These are phyloP conservation scores for Lepidium aucheri DNA, from an alignment of 345 rosid species.

Conservation along the genomic window DNA sequence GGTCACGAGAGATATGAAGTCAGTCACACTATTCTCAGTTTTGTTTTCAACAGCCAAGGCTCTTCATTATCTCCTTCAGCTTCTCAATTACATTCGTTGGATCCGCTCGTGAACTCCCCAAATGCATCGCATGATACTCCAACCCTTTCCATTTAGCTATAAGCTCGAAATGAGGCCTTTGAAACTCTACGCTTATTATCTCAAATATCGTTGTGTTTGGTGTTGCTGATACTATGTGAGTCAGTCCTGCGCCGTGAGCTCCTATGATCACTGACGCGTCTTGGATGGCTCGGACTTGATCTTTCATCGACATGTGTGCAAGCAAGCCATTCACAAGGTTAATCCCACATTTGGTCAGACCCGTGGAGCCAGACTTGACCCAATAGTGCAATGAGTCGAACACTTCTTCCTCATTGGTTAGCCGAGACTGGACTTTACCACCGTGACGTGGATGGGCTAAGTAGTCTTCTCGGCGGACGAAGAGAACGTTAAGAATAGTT, in stretches of 20 bases:
- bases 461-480: conserved; percentile 88
- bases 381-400: conserved; percentile 56
- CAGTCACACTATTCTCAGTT: not conserved
- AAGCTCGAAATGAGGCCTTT: conserved; percentile 74
- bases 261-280: conserved; percentile 91
- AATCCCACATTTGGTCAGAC: conserved; percentile 44
- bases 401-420: conserved; percentile 75
- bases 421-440: conserved; percentile 80
- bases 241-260: conserved; percentile 97
- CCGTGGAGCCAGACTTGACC: conserved; percentile 36
- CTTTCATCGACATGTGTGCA: conserved; percentile 90
- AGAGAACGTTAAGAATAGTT: conserved; percentile 52
- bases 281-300: conserved; percentile 76
- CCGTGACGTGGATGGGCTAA: conserved; percentile 87
- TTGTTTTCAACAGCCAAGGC: conserved; percentile 48
- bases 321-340: conserved; percentile 78
- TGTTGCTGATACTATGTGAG: conserved; percentile 79
- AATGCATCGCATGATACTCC: conserved; percentile 75
- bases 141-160: conserved; percentile 94
- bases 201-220: conserved; percentile 82
- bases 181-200: conserved; percentile 50
- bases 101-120: conserved; percentile 47
- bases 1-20: not conserved
- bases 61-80: conserved; percentile 43
- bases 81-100: conserved; percentile 46